phyloP scores from a whole-genome alignment of 2,329 filamentous ascomycete genomes.

The Hawksworthiomyces lignivorus region DNA sequence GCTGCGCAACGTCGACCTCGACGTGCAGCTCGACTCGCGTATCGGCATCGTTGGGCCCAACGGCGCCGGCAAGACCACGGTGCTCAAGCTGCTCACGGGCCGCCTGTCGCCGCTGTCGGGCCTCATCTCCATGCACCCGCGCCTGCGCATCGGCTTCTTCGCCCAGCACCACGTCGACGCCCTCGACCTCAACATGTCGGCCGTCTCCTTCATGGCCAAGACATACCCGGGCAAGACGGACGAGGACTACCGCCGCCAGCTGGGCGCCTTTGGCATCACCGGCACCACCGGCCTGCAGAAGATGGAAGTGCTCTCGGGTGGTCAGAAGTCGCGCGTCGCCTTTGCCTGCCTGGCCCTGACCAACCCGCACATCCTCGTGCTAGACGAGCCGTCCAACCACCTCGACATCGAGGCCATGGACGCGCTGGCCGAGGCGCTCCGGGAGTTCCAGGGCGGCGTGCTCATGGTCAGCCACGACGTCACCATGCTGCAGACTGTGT shows the following conservation, averaged over 20 bases:
- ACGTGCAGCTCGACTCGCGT: conserved; percentile 94
- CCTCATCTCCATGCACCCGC: conserved; percentile 79
- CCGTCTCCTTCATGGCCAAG: conserved; percentile 94
- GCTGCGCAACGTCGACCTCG: conserved; percentile 80
- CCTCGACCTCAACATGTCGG: conserved; percentile 78
- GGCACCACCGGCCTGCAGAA: conserved; percentile 95
- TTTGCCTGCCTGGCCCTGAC: conserved; percentile 93
- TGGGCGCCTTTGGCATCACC: conserved; percentile 84
- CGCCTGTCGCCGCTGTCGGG: conserved; percentile 70
- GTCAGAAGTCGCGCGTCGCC: conserved; percentile 95
- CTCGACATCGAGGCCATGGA: conserved; percentile 99
- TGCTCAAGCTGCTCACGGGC: conserved; percentile 94
- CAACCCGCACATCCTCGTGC: conserved; percentile 93
- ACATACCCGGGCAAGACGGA: conserved; percentile 84
- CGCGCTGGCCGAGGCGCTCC: conserved; percentile 75
- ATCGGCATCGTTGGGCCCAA: conserved; percentile 99
- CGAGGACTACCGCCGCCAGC: conserved; percentile 91
- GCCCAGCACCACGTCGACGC: conserved; percentile 98
- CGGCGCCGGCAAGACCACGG: conserved; percentile 96
- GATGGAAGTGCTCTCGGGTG: conserved; percentile 88
- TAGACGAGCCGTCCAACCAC: conserved; percentile 98
- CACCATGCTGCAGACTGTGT: conserved; percentile 95
- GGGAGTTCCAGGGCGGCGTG: conserved; percentile 86
- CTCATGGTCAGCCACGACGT: conserved; percentile 99
- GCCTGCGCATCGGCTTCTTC: conserved; percentile 90